Evolutionary conservation across 495 filamentous ascomycete species (phyloP), one percentile per base, ranked within the genome.

Genomic region (Parathielavia appendiculata): DNA sequence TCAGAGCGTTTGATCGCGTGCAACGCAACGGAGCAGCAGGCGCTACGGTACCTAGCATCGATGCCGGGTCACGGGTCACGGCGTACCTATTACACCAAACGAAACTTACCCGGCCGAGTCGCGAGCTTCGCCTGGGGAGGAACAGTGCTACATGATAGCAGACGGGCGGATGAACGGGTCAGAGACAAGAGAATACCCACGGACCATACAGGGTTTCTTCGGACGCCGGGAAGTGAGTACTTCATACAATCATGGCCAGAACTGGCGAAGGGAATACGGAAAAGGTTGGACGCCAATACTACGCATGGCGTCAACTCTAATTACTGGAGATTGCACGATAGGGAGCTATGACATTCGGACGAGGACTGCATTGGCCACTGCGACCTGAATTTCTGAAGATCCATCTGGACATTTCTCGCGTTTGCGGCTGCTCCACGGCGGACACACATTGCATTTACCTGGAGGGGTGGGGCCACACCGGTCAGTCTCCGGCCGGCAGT

Each of bases 1-100:
- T 46, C 78, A 82, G 62, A 82, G 79, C 68, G 76, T 81, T 34
- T 82, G 75, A 69, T 50, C 16, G 50, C 6, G 38, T n/a, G 16
- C 19, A 35, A 54, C 39, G 44, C 26, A 30, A 8, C 34, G 23
- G 50, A 39, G 43, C 50, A 13, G 16, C 32, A 39, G 20, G 52
- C 26, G 32, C 23, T 35, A 32, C 32, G 30, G 14, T 19, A 22
- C 34, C 43, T 26, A 44, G 34, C 22, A 30, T 39, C 41, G 38
- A 54, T 14, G 16, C 38, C 19, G 22, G 44, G 26, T 58, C 14
- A 16, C 23, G 19, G 4, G 47, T 16, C 14, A 14, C 20, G 20
- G 26, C 19, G 22, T 20, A 35, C 39, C 19, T 38, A 14, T 14
- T 35, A 45, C 0, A 26, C 16, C 19, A 30, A 16, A 51, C 19